Percentiles rank a stretch among this genome's conserved stretches.
Conservation (phyloP, 805 yeast genomes). For the Metschnikowia borealis region DNA sequence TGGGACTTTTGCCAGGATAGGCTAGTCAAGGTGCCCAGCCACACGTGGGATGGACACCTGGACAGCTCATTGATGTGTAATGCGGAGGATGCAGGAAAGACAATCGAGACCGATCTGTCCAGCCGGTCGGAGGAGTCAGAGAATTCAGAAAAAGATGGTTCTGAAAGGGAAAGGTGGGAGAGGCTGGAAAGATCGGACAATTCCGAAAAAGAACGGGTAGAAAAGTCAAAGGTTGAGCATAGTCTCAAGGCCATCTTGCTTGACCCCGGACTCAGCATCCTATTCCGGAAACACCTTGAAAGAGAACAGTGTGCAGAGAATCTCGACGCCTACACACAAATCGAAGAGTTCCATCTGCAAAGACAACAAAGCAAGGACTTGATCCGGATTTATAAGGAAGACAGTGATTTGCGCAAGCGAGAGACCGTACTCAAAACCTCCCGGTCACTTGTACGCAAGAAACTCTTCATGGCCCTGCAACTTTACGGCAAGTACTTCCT, state of each 20-base stretch:
- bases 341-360: constrained; percentile 49
- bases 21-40: neutral
- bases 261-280: constrained; percentile 73
- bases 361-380: constrained; percentile 42
- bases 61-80: neutral
- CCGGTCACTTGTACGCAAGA: constrained; percentile 44
- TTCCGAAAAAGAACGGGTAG: neutral
- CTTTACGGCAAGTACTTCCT: constrained; percentile 65
- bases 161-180: neutral
- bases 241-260: constrained; percentile 40
- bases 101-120: neutral
- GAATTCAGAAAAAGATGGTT: neutral
- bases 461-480: constrained; percentile 57
- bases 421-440: constrained; percentile 10
- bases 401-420: constrained; percentile 16
- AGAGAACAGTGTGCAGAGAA: constrained; percentile 71
- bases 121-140: neutral
- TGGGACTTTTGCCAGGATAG: neutral
- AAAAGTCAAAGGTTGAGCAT: neutral
- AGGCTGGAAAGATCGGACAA: neutral
- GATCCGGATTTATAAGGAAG: constrained; percentile 7
- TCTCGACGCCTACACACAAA: constrained; percentile 63
- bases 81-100: neutral
- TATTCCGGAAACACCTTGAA: constrained; percentile 64
- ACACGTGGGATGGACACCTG: neutral